Evolutionary conservation across 116 monocot genomes (phyloP), one percentile per base, ranked within the genome.

Genomic region (Trichopus zeylanicus): DNA sequence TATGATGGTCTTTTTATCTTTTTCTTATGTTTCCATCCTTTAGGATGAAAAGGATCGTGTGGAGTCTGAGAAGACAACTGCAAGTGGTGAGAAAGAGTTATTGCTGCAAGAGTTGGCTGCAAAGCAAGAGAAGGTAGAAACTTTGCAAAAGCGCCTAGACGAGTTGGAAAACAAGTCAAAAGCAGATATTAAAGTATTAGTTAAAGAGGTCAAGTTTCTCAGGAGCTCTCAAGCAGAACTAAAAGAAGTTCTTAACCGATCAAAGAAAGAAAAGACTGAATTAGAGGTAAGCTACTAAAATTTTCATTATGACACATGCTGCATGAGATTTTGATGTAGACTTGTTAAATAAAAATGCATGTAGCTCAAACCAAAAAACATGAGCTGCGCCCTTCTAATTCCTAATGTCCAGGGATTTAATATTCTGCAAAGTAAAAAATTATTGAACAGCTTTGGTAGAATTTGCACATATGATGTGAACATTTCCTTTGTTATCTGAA

Each of bases 191-290:
- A 85, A 92, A 72, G 83, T 99, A 46, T 86, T 99, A 13, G 77
- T 83, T 28, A 92, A 91, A 75, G 99, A 99, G 69, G 85, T 99
- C 51, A 99, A 86, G 59, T 68, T 61, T 69, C 81, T 99, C 29
- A 79, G 99, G 65, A 88, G 71, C 34, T 99, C 92, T 70, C 92
- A 99, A 75, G 63, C 68, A 31, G 88, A 99, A 26, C 59, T 88
- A 24, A 92, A 81, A 73, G 75, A 99, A 67, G 68, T 60, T 55
- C 58, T 88, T 34, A 74, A 68, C 60, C 65, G 64, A 64, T 80
- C 81, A 56, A 25, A 72, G 27, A 84, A 83, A 61, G 88, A 99
- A 38, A 99, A 92, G 62, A 67, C 61, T 47, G 85, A 92, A 56
- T 58, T 88, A 31, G 85, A 92, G 92, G 99, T 88, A 82, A 16